These are phyloP conservation scores for Metschnikowia orientalis DNA, from an alignment of 805 yeast species.

Conservation along the genomic window DNA sequence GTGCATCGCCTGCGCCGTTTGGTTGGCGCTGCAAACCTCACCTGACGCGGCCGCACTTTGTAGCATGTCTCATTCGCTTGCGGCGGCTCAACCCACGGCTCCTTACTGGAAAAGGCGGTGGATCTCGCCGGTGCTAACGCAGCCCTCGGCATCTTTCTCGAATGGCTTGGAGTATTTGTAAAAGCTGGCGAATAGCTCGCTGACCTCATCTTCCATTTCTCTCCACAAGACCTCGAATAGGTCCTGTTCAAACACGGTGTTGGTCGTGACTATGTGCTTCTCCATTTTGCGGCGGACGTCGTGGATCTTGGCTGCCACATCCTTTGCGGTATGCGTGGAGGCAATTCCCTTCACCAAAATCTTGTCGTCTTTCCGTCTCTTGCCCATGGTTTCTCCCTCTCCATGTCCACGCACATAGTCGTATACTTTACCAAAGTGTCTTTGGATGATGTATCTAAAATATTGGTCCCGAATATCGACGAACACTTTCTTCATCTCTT, in stretches of 20 bases:
- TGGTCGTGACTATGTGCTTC: constrained; percentile 44
- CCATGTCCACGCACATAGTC: constrained; percentile 65
- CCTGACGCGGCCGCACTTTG: no score
- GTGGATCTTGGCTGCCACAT: constrained; percentile 50
- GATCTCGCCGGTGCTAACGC: constrained; percentile 52
- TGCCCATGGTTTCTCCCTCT: constrained; percentile 43
- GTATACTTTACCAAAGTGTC: constrained; percentile 63
- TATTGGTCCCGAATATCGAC: constrained; percentile 27
- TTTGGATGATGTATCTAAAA: constrained; percentile 31
- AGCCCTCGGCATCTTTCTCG: constrained; percentile 50
- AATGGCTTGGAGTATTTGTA: constrained; percentile 47
- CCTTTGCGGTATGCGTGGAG: constrained; percentile 52
- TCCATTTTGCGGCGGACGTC: constrained; percentile 54
- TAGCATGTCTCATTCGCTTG: no score
- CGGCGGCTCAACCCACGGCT: no score
- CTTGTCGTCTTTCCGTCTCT: constrained; percentile 61
- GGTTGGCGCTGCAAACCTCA: no score
- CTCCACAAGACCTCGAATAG: constrained; percentile 64
- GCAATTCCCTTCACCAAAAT: constrained; percentile 56
- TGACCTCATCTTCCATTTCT: constrained; percentile 61
- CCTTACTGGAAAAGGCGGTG: constrained; percentile 43
- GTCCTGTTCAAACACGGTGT: constrained; percentile 46
- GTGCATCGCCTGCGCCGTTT: no score
- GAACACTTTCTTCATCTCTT: constrained; percentile 26
- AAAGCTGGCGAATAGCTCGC: constrained; percentile 51